Percentiles rank a stretch among this genome's conserved stretches.
Conservation (phyloP, 1,139 yeast genomes). For the Zygosaccharomyces sapae region DNA sequence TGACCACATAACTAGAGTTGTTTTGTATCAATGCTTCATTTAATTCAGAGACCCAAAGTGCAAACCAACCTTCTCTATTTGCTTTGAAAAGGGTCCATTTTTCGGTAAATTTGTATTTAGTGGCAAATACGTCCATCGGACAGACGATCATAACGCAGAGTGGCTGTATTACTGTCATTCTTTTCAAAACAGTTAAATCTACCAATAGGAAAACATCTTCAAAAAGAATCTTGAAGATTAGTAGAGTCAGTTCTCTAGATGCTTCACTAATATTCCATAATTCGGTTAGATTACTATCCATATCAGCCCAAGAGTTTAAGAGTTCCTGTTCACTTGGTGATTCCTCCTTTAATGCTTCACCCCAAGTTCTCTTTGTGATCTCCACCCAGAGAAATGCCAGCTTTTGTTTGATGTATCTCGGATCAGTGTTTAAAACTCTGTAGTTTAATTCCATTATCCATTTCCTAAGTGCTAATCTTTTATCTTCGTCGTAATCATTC, state of each 20-base stretch:
- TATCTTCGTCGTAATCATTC: slow-evolving; percentile 56
- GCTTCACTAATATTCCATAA: slow-evolving; percentile 67
- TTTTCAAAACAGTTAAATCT: slow-evolving; percentile 80
- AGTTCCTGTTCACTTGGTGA: slow-evolving; percentile 43
- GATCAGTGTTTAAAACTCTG: slow-evolving; percentile 59
- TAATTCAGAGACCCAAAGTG: slow-evolving; percentile 65
- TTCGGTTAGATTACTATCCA: slow-evolving; percentile 73
- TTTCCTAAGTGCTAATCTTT: slow-evolving; percentile 62
- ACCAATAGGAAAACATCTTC: slow-evolving; percentile 93
- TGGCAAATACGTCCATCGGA: slow-evolving; percentile 59
- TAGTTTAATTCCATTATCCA: slow-evolving; percentile 81
- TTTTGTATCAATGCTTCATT: slow-evolving; percentile 46
- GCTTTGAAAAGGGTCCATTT: slow-evolving; percentile 58
- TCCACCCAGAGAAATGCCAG: slow-evolving; percentile 88
- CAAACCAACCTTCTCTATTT: slow-evolving; percentile 81
- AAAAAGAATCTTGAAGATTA: slow-evolving; percentile 77
- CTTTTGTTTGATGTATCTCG: slow-evolving; percentile 86
- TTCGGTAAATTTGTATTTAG: slow-evolving; percentile 69
- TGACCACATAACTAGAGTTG: slow-evolving; percentile 52
- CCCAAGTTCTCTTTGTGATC: slow-evolving; percentile 92
- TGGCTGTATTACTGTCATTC: slow-evolving; percentile 75
- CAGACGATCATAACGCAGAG: slow-evolving; percentile 79
- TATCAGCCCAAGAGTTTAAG: slow-evolving; percentile 74
- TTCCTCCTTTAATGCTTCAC: slow-evolving; percentile 44
- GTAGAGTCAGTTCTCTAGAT: slow-evolving; percentile 69